Percentiles rank a stretch among this genome's conserved stretches.
Conservation (phyloP, 2,329 filamentous ascomycete species). For the Botrytis aclada region DNA sequence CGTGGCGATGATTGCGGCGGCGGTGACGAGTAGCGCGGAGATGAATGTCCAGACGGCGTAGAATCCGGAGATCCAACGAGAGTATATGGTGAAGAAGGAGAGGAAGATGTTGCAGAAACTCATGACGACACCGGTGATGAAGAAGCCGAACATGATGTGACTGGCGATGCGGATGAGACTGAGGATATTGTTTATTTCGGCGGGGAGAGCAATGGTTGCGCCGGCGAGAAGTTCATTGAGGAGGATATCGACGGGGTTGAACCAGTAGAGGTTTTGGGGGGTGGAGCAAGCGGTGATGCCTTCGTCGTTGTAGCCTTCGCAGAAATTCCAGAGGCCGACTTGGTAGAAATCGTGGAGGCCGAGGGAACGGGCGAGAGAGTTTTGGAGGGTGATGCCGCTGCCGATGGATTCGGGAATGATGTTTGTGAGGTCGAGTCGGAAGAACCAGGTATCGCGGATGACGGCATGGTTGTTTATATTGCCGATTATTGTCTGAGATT, state of each 20-base stretch:
- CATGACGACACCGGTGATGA: conserved; percentile 68
- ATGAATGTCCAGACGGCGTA: conserved; percentile 67
- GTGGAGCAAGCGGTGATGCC: conserved; percentile 74
- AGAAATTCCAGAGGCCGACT: conserved; percentile 88
- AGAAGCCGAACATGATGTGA: conserved; percentile 86
- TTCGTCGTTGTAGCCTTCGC: conserved; percentile 74
- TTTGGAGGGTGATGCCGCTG: conserved; percentile 68
- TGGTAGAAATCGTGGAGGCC: conserved; percentile 94
- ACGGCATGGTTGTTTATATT: conserved; percentile 62
- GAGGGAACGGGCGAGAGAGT: conserved; percentile 80
- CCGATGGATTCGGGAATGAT: conserved; percentile 46
- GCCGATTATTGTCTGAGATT: conserved; percentile 60
- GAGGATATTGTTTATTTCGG: conserved; percentile 69
- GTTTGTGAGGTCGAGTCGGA: conserved; percentile 77
- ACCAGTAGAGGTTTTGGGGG: conserved; percentile 75
- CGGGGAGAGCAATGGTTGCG: conserved; percentile 77
- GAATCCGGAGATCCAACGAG: conserved; percentile 60
- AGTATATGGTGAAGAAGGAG: conserved; percentile 44
- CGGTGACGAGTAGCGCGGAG: conserved; percentile 63
- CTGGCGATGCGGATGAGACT: conserved; percentile 71
- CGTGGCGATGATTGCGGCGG: conserved; percentile 72
- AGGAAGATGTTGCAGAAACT: conserved; percentile 70
- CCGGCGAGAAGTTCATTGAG: conserved; percentile 76
- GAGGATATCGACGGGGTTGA: conserved; percentile 83
- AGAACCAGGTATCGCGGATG: conserved; percentile 73